Evolutionary conservation across 352 stramenopile genomes (phyloP).

Genomic region (Phytopythium litorale): DNA sequence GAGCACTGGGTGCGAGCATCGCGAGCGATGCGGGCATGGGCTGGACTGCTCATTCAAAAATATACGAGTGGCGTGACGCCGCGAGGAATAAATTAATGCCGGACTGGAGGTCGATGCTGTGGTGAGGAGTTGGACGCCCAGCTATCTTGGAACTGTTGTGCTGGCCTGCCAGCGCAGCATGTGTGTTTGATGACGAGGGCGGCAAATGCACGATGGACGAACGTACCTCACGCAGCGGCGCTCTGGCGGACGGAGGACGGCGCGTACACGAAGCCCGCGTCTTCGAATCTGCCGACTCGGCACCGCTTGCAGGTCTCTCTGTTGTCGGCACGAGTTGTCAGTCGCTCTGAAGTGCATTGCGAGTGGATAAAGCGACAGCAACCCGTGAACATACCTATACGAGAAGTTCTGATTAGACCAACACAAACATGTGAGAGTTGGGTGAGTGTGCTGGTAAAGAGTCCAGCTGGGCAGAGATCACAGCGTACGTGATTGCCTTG

Average conservation of each 20-base stretch:
- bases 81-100: not conserved
- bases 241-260: constrained; percentile 9
- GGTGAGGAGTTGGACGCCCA: not conserved
- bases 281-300: constrained; percentile 47
- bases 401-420: constrained; percentile 54
- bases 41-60: not conserved
- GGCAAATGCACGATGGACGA: not conserved
- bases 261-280: constrained; percentile 53
- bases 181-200: not conserved
- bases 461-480: constrained; percentile 1
- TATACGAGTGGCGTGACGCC: not conserved
- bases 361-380: not conserved
- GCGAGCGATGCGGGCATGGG: not conserved
- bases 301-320: constrained; percentile 67
- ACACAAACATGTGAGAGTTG: not conserved
- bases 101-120: not conserved
- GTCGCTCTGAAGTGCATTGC: not conserved
- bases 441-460: constrained; percentile 7
- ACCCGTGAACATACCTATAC: constrained; percentile 28
- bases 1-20: not conserved
- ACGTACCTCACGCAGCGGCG: constrained; percentile 2
- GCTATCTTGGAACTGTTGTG: not conserved
- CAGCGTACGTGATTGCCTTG: constrained; percentile 53
- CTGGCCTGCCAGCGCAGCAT: not conserved
- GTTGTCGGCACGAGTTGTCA: not conserved